Percentiles rank a stretch among this genome's conserved stretches.
Conservation (phyloP, 2,329 filamentous ascomycete species). For the Neonectria hederae region DNA sequence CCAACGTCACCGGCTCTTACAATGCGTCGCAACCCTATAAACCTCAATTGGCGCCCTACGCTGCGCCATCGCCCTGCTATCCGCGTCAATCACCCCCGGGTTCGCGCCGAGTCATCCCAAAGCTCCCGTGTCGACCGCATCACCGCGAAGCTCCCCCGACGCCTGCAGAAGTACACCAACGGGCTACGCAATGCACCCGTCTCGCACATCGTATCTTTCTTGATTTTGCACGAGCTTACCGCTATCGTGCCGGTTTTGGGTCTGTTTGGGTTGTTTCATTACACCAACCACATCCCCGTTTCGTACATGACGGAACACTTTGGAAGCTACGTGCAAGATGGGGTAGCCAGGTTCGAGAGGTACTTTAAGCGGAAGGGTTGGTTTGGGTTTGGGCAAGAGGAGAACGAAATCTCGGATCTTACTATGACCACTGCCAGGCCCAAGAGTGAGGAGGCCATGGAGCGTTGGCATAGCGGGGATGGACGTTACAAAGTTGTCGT, state of each 20-base stretch:
- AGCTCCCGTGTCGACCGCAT: constrained; percentile 55
- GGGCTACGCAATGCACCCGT: constrained; percentile 80
- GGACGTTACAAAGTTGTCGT: constrained; percentile 66
- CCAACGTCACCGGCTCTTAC: neutral
- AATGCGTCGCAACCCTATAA: constrained; percentile 41
- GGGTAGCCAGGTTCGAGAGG: constrained; percentile 76
- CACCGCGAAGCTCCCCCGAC: constrained; percentile 67
- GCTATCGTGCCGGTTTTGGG: constrained; percentile 82
- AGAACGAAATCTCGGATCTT: neutral
- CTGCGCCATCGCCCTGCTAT: constrained; percentile 24
- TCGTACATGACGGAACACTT: constrained; percentile 60
- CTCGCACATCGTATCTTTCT: constrained; percentile 85
- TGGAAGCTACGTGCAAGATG: constrained; percentile 64
- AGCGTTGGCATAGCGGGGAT: constrained; percentile 52
- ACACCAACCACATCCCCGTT: constrained; percentile 76
- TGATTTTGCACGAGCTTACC: constrained; percentile 91
- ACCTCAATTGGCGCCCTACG: constrained; percentile 35
- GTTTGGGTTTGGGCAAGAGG: constrained; percentile 69
- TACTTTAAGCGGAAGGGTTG: constrained; percentile 84
- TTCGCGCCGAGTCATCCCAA: constrained; percentile 43
- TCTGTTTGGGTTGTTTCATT: constrained; percentile 82
- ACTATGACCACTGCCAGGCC: constrained; percentile 15
- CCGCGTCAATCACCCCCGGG: constrained; percentile 13
- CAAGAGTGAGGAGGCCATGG: constrained; percentile 43
- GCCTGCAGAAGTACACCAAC: constrained; percentile 74